Evolutionary conservation across 2,329 filamentous ascomycete species (phyloP).

Genomic region (Myrmaecium sp.): DNA sequence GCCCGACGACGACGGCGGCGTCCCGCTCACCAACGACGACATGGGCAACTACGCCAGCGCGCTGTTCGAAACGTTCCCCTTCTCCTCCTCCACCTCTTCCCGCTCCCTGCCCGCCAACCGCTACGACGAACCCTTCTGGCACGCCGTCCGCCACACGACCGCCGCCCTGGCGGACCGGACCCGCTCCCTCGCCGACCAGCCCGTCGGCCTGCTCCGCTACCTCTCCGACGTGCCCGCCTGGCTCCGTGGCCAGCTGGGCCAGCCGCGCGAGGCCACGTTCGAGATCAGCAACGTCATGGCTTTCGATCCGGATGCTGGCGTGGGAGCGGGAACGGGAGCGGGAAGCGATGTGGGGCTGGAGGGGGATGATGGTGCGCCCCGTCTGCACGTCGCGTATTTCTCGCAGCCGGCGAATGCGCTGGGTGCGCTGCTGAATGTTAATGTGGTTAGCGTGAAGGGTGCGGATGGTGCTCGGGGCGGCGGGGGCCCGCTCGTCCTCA

Average conservation of each 20-base stretch:
- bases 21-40: constrained; percentile 12
- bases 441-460: constrained; percentile 22
- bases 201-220: constrained; percentile 28
- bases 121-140: constrained; percentile 16
- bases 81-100: constrained; percentile 2
- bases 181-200: constrained; percentile 19
- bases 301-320: constrained; percentile 13
- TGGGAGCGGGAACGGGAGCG: neutral
- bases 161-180: constrained; percentile 15
- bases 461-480: no score
- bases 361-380: no score
- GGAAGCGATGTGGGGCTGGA: constrained; percentile 10
- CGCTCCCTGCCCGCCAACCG: neutral
- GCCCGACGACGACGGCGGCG: constrained; percentile 13
- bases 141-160: constrained; percentile 14
- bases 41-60: constrained; percentile 23
- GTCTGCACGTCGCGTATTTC: no score
- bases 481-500: no score
- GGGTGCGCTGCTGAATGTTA: constrained; percentile 24
- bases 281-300: constrained; percentile 30
- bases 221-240: constrained; percentile 23
- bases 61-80: constrained; percentile 11
- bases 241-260: constrained; percentile 21
- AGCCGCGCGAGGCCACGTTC: constrained; percentile 23
- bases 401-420: constrained; percentile 25